phyloP scores from a whole-genome alignment of 495 filamentous ascomycete genomes.

The Penicillium subrubescens region DNA sequence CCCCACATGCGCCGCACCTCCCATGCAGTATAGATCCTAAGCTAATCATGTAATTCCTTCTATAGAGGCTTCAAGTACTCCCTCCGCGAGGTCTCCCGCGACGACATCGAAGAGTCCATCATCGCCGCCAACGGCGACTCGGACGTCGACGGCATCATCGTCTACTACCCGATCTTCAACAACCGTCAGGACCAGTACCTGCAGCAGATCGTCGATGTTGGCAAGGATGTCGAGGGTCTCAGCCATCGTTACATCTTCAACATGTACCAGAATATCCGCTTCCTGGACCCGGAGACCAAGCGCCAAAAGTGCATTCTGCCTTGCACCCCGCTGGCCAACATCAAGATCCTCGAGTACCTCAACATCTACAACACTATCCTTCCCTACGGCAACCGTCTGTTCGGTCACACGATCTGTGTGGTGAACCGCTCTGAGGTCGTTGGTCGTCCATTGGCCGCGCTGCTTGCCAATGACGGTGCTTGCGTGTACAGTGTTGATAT shows the following conservation, averaged over 20 bases:
- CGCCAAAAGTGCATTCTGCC: constrained; percentile 87
- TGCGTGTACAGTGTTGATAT: constrained; percentile 94
- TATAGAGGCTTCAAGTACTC: constrained; percentile 85
- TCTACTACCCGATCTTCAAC: constrained; percentile 98
- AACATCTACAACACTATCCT: constrained; percentile 96
- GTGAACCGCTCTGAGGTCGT: constrained; percentile 96
- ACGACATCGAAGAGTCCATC: constrained; percentile 84
- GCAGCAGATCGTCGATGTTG: constrained; percentile 86
- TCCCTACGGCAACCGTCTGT: constrained; percentile 88
- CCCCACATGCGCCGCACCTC: neutral
- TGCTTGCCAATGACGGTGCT: constrained; percentile 94
- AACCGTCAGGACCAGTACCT: constrained; percentile 86
- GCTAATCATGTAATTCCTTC: neutral
- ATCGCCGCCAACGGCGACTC: constrained; percentile 78
- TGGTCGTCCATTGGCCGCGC: constrained; percentile 87
- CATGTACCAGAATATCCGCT: constrained; percentile 98
- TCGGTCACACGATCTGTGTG: constrained; percentile 88
- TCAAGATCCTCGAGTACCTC: constrained; percentile 95
- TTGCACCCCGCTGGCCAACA: constrained; percentile 90
- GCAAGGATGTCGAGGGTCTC: constrained; percentile 95
- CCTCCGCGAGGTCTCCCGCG: constrained; percentile 78
- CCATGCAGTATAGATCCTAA: neutral
- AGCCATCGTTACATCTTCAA: constrained; percentile 95
- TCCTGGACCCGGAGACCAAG: constrained; percentile 75
- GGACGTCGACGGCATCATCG: constrained; percentile 86